Percentiles rank a stretch among this genome's conserved stretches.
Conservation (phyloP, 345 rosid species). For the Heritiera littoralis region DNA sequence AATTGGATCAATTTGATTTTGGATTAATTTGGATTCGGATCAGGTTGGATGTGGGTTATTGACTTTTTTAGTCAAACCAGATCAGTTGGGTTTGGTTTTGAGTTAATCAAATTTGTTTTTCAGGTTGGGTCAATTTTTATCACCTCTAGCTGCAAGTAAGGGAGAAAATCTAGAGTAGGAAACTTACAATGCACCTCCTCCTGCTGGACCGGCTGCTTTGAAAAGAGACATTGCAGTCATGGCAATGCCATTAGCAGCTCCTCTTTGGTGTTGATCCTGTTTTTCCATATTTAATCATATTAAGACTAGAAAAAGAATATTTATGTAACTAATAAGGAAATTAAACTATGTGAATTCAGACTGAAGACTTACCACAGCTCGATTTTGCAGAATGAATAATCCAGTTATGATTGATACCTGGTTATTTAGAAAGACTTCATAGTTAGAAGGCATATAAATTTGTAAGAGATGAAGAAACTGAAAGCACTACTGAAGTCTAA, state of each 20-base stretch:
- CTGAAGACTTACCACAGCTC: conserved; percentile 47
- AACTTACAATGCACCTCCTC: conserved; percentile 61
- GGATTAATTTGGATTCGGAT: too few relatives aligned
- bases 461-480: not conserved
- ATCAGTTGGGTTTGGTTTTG: too few relatives aligned
- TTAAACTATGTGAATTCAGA: not conserved
- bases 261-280: conserved; percentile 64
- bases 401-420: conserved; percentile 55
- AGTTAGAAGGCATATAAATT: not conserved
- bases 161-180: not conserved
- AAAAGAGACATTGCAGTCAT: conserved; percentile 67
- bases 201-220: conserved; percentile 67
- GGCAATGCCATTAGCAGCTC: conserved; percentile 69
- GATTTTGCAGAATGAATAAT: conserved; percentile 63
- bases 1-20: too few relatives aligned
- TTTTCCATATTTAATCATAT: not conserved
- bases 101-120: too few relatives aligned
- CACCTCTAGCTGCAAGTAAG: not conserved
- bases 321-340: not conserved
- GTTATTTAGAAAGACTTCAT: conserved; percentile 5
- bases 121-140: too few relatives aligned
- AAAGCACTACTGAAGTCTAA: not conserved
- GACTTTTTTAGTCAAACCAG: too few relatives aligned
- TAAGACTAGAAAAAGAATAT: not conserved
- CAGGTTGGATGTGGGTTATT: too few relatives aligned